Conservation (phyloP, 2,329 filamentous ascomycete species). For the Ophiognomonia clavigignenti-juglandacearum region DNA sequence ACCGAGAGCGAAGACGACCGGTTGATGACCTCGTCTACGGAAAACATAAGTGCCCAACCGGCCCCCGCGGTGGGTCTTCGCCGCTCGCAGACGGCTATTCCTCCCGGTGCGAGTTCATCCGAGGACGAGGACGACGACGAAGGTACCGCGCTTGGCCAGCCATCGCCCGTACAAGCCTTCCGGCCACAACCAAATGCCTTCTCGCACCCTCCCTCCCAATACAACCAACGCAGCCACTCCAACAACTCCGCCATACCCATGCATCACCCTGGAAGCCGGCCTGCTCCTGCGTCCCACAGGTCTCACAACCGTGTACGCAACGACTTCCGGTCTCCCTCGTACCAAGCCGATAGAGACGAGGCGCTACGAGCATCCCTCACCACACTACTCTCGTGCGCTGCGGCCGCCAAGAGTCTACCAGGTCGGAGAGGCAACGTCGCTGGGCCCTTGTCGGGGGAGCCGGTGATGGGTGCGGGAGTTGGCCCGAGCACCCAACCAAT, state of each 20-base stretch:
- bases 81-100: conserved; percentile 31
- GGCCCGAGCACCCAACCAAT: conserved; percentile 49
- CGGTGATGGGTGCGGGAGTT: conserved; percentile 31
- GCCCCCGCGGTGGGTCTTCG: conserved; percentile 17
- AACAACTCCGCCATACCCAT: conserved; percentile 40
- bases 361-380: conserved; percentile 90
- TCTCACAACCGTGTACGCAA: conserved; percentile 43
- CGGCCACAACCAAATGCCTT: conserved; percentile 90
- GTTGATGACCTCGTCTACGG: conserved; percentile 53
- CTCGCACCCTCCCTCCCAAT: conserved; percentile 66
- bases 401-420: conserved; percentile 76
- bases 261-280: conserved; percentile 31
- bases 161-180: conserved; percentile 55
- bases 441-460: conserved; percentile 27
- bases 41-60: conserved; percentile 36
- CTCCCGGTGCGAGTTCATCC: conserved; percentile 29
- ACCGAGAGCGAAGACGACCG: conserved; percentile 85
- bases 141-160: conserved; percentile 70
- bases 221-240: conserved; percentile 44
- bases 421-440: conserved; percentile 49
- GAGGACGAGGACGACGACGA: conserved; percentile 63
- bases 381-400: conserved; percentile 89
- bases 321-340: conserved; percentile 67
- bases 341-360: conserved; percentile 87
- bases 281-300: conserved; percentile 38